Percentiles rank a stretch among this genome's conserved stretches.
Evolutionary conservation across 305 asterid genomes (phyloP).

Genomic region (Rubia occidens): DNA sequence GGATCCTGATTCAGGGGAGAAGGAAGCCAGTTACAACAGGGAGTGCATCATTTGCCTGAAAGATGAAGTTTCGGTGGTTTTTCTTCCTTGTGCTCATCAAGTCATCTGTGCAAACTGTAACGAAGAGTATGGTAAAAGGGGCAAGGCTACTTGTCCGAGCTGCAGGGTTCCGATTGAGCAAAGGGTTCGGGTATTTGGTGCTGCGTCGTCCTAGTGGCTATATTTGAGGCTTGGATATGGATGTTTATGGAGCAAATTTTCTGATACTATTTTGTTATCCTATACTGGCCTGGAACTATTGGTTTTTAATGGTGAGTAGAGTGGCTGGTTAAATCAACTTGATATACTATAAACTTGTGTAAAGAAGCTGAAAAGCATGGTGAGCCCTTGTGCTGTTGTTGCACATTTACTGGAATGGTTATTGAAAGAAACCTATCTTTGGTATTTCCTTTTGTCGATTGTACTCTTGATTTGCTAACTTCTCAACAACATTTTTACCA

Average conservation of each 20-base stretch:
- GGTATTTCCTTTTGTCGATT: background rate
- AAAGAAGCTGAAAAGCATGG: slow-evolving; percentile 17
- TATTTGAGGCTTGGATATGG: background rate
- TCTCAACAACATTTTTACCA: too few species aligned
- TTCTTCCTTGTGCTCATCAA: slow-evolving; percentile 88
- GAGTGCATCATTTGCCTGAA: slow-evolving; percentile 70
- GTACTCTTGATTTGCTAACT: too few species aligned
- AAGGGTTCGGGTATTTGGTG: slow-evolving; percentile 71
- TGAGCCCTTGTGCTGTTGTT: slow-evolving; percentile 7
- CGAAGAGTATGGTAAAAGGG: slow-evolving; percentile 56
- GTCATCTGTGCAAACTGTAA: slow-evolving; percentile 78
- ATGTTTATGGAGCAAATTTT: slow-evolving; percentile 5
- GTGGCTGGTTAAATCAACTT: slow-evolving; percentile 12
- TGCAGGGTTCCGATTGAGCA: slow-evolving; percentile 76
- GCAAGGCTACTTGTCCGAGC: slow-evolving; percentile 57
- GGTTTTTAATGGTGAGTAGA: slow-evolving; percentile 7
- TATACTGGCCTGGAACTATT: background rate
- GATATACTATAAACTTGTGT: background rate
- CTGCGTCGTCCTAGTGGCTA: slow-evolving; percentile 40
- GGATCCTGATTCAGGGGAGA: slow-evolving; percentile 34
- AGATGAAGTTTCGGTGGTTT: slow-evolving; percentile 79
- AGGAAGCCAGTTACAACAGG: slow-evolving; percentile 42
- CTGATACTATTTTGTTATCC: background rate
- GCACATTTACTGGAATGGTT: slow-evolving; percentile 12
- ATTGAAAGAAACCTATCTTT: background rate